Conservation (phyloP, 495 filamentous ascomycete genomes). For the Talaromyces borbonicus region DNA sequence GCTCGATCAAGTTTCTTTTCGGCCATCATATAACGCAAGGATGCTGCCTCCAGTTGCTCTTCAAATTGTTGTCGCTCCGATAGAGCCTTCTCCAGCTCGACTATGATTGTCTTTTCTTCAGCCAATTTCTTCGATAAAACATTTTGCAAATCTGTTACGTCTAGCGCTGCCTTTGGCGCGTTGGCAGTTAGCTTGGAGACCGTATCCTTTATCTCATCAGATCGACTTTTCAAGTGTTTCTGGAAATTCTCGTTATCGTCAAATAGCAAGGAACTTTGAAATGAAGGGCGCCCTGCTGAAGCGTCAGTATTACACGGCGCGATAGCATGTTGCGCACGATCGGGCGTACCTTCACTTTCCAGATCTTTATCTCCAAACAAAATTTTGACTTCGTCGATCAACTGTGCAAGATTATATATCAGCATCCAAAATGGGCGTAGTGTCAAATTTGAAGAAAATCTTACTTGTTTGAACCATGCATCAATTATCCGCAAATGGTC, state of each 20-base stretch:
- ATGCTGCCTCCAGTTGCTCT: constrained; percentile 74
- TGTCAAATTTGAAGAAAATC: constrained; percentile 9
- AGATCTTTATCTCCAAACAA: constrained; percentile 46
- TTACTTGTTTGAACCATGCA: constrained; percentile 84
- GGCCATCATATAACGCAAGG: constrained; percentile 83
- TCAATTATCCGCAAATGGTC: constrained; percentile 86
- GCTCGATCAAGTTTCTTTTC: constrained; percentile 87
- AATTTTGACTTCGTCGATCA: constrained; percentile 77
- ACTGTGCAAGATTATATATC: constrained; percentile 36
- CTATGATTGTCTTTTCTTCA: constrained; percentile 66
- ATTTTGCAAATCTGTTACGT: constrained; percentile 60
- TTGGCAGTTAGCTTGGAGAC: constrained; percentile 46
- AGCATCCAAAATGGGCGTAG: constrained; percentile 2
- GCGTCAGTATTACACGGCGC: neutral
- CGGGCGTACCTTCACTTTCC: constrained; percentile 42
- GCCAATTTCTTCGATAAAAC: constrained; percentile 66
- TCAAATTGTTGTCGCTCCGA: constrained; percentile 75
- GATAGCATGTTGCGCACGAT: neutral
- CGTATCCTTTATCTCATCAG: constrained; percentile 50
- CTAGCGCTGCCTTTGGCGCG: constrained; percentile 39
- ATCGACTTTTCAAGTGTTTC: constrained; percentile 56
- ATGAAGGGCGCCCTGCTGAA: constrained; percentile 14
- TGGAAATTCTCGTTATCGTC: constrained; percentile 53
- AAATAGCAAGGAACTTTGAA: constrained; percentile 27
- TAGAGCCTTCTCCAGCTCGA: constrained; percentile 64